Base-by-base conservation (phyloP, 2,329 filamentous ascomycete species). In the Ophiostoma perfectum region DNA sequence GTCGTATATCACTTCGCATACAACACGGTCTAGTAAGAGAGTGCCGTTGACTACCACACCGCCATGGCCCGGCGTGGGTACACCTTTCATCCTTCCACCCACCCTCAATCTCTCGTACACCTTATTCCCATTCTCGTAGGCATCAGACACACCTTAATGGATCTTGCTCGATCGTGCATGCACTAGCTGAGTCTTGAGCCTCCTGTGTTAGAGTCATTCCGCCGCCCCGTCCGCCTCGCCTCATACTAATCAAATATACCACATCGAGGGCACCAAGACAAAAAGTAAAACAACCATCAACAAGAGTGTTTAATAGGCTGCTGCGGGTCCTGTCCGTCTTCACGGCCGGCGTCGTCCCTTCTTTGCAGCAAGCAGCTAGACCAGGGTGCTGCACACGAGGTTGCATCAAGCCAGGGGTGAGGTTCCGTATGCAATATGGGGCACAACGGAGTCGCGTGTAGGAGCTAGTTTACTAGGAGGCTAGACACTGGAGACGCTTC, bases 321-420 rank as follows among this genome's bases (percentile, higher is more conserved):
- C 18, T 4, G 49, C 49, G 47, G 47, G 47, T 18, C 47, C 6
- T 27, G 36, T 42, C 45, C 52, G 64, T 18, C 16, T 64, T 60
- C 41, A 42, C 55, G 67, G 67, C 64, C 65, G 55, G 18, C 65
- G 47, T 18, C 39, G 27, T 67, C 63, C 11, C 60, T 67, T 64
- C 45, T 64, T 38, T 64, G 65, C 6, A n/a, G 64, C 47, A 66
- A 42, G 27, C 27, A 27, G 27, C 27, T 27, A 27, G 27, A 27
- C 27, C 18, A 49, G 38, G 16, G 39, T 45, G 27, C 55, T 60
- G 16, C 49, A 55, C 55, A 38, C n/a, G 55, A 60, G 27, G 55
- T 62, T 44, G 60, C 9, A 63, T 63, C 27, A 60, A 44, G 49
- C 39, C 64, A 55, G 47, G 60, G 60, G 60, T 12, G 16, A 11